Evolutionary conservation across 129 eudicot species (phyloP).

Genomic region (Flaveria brownii): DNA sequence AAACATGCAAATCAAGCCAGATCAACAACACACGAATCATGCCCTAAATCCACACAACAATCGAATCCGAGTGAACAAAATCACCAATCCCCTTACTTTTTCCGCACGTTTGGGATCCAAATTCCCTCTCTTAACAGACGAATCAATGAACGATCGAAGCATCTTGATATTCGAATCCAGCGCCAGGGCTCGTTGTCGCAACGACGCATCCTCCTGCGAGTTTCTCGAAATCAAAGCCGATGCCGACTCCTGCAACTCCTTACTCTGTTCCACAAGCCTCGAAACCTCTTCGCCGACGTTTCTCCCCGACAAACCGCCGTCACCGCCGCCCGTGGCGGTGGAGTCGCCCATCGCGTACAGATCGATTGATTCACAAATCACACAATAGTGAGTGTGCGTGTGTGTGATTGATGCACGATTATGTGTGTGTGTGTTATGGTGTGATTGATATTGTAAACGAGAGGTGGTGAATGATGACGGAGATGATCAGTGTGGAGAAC

Average conservation of each 20-base stretch:
- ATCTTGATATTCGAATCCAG: constrained; percentile 55
- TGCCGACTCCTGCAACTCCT: constrained; percentile 80
- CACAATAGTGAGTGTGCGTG: constrained; percentile 9
- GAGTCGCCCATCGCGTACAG: constrained; percentile 48
- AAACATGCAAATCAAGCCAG: constrained; percentile 15
- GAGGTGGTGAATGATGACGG: background rate
- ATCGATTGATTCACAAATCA: constrained; percentile 20
- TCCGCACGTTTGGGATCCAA: constrained; percentile 57
- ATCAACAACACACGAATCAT: background rate
- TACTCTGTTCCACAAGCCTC: constrained; percentile 60
- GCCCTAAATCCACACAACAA: background rate
- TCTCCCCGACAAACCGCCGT: constrained; percentile 22
- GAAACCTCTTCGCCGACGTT: constrained; percentile 45
- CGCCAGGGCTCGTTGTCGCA: constrained; percentile 62
- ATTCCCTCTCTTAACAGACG: constrained; percentile 39
- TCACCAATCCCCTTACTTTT: constrained; percentile 40
- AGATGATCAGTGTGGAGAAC: background rate
- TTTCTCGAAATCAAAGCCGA: constrained; percentile 59
- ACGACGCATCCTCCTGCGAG: constrained; percentile 64
- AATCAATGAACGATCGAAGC: constrained; percentile 48
- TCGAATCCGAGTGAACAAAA: background rate
- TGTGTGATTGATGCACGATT: constrained; percentile 5
- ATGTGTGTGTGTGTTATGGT: background rate
- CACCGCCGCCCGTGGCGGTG: constrained; percentile 36
- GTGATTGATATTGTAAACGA: background rate